Base-by-base conservation (phyloP, 208 protist genomes). In the Endotrypanum monterogeii region DNA sequence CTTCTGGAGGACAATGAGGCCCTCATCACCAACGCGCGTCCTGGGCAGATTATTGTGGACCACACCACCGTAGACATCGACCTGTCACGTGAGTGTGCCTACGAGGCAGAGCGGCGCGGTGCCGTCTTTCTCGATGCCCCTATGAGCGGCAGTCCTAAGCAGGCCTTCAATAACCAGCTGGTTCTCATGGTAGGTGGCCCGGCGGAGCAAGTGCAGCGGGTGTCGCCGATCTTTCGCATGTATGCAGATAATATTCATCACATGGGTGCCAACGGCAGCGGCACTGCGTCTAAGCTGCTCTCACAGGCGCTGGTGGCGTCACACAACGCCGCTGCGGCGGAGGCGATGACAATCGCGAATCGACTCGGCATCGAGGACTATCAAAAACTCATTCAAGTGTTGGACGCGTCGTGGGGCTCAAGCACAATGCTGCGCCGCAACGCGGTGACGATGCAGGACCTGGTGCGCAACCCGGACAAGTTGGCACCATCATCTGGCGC, bases 361-460 rank as follows among this genome's bases (percentile, higher is more conserved):
- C 79, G 83, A 0, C 77, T 96, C 60, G 90, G 90, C 66, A 76
- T 97, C 20, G 86, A 93, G 67, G 89, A 97, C 73, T 78, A 92
- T 50, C 69, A 67, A 18, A 85, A 85, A 78, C 88, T 97, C 35
- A 68, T 94, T 25, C 74, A 90, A 67, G 91, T 96, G 71, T 80
- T 97, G 46, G 93, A 97, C 60, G 86, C 88, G 44, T 92, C 89
- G 35, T 96, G 91, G 90, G 89, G 87, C 67, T 71, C 80, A 7
- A 95, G 89, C 82, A 95, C 89, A 56, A 96, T 96, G 90, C 86
- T 96, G 76, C 89, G 92, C 37, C 87, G 93, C 62, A 95, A 94
- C 79, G 91, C 89, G 4, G 77, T 86, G 37, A 84, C 85, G 28
- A 91, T 96, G 91, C 89, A 95, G 82, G 85, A 94, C 61, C 82